Conservation (phyloP, 192 early-diverging fungal species). For the Podila minutissima region DNA sequence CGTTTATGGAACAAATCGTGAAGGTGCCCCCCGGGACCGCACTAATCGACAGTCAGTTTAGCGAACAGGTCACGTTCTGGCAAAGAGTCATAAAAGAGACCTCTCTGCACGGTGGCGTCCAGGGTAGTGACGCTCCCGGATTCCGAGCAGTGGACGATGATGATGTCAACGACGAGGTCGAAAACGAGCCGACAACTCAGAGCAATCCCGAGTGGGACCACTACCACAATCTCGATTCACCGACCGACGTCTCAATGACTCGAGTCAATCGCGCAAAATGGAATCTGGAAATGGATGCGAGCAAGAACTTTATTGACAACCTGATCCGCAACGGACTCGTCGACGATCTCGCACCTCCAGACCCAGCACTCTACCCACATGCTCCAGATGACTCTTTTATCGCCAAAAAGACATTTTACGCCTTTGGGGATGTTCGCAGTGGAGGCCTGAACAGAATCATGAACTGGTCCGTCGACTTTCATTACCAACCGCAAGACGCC, state of each 20-base stretch:
- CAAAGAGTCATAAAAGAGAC: neutral
- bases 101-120: neutral
- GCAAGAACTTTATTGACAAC: constrained; percentile 13
- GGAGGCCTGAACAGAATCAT: constrained; percentile 23
- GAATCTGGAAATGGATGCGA: constrained; percentile 5
- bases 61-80: constrained; percentile 19
- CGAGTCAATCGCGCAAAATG: constrained; percentile 7
- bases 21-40: neutral
- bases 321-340: constrained; percentile 23
- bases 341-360: constrained; percentile 2
- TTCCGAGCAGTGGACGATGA: neutral
- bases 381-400: constrained; percentile 1
- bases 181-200: neutral
- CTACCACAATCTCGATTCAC: neutral
- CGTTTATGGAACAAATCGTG: constrained; percentile 23
- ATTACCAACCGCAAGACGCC: neutral
- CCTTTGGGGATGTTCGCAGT: constrained; percentile 23
- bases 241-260: neutral
- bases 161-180: neutral
- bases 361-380: neutral
- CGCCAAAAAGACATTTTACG: constrained; percentile 3
- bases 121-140: neutral
- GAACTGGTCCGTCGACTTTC: constrained; percentile 21
- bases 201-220: too few species aligned
- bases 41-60: constrained; percentile 18